Evolutionary conservation across 1,284 basidiomycete species (phyloP).

Genomic region (Rhodotorula sp.): DNA sequence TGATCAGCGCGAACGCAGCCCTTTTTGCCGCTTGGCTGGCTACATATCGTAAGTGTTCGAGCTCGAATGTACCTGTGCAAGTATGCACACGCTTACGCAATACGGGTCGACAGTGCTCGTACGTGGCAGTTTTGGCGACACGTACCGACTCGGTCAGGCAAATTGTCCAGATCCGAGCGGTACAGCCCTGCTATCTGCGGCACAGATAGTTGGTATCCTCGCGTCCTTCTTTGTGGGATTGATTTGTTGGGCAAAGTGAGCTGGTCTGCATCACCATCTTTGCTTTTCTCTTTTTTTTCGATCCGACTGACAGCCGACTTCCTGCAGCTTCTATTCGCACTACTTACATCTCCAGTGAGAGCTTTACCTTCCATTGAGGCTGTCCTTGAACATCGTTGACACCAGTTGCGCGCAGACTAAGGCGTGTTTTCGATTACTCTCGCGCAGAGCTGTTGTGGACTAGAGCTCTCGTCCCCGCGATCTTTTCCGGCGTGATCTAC

Average conservation of each 20-base stretch:
- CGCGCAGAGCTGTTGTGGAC: neutral
- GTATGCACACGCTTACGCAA: neutral
- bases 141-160: neutral
- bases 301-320: neutral
- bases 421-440: neutral
- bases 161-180: neutral
- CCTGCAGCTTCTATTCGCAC: neutral
- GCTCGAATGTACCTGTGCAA: too few relatives aligned
- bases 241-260: neutral
- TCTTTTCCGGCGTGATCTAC: neutral
- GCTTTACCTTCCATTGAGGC: accelerated
- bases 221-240: neutral
- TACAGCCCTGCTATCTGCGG: neutral
- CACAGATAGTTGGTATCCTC: neutral
- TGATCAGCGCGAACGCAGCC: neutral
- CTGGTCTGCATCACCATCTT: too few relatives aligned
- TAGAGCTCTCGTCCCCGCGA: neutral
- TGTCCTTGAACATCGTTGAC: too few relatives aligned
- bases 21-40: neutral
- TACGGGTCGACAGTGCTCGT: neutral
- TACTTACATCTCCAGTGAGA: neutral
- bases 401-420: neutral
- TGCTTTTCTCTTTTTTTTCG: neutral
- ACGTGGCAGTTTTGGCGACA: neutral
- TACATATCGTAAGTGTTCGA: neutral